phyloP scores from a whole-genome alignment of 2,329 filamentous ascomycete species.

The Xylaria sp. region DNA sequence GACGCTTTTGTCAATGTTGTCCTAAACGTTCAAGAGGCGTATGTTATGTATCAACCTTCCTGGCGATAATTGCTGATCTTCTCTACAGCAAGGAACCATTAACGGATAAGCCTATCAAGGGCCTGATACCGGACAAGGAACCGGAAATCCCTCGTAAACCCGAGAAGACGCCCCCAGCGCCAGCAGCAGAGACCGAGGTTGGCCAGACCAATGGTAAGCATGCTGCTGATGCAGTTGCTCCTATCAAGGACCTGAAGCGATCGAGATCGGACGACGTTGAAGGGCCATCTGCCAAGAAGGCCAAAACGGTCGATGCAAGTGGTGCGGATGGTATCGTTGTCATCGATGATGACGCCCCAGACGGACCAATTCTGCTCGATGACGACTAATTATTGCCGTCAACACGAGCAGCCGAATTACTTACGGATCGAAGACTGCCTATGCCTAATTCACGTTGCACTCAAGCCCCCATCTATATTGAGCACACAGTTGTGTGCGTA shows the following conservation, averaged over 20 bases:
- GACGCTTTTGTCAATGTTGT: slow-evolving; percentile 79
- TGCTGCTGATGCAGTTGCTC: slow-evolving; percentile 41
- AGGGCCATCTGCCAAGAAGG: slow-evolving; percentile 50
- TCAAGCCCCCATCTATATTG: slow-evolving; percentile 83
- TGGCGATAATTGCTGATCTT: slow-evolving; percentile 27
- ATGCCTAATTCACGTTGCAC: slow-evolving; percentile 55
- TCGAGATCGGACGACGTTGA: slow-evolving; percentile 46
- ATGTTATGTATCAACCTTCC: slow-evolving; percentile 37
- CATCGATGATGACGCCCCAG: slow-evolving; percentile 52
- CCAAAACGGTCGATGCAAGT: slow-evolving; percentile 32
- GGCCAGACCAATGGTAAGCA: slow-evolving; percentile 46
- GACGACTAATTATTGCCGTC: slow-evolving; percentile 51
- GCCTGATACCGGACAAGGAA: slow-evolving; percentile 45
- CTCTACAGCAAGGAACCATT: slow-evolving; percentile 43
- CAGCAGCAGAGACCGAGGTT: slow-evolving; percentile 45
- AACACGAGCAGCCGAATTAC: slow-evolving; percentile 19
- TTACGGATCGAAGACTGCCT: not conserved
- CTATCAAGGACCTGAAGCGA: slow-evolving; percentile 50
- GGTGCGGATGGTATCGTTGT: slow-evolving; percentile 49
- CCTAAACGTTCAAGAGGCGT: slow-evolving; percentile 68
- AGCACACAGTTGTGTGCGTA: slow-evolving; percentile 88
- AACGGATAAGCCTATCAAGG: slow-evolving; percentile 59
- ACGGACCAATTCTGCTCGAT: slow-evolving; percentile 69
- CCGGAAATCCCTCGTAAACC: slow-evolving; percentile 57
- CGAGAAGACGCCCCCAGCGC: slow-evolving; percentile 46